Evolutionary conservation across 345 rosid species (phyloP).

Genomic region (Carallia brachiata): DNA sequence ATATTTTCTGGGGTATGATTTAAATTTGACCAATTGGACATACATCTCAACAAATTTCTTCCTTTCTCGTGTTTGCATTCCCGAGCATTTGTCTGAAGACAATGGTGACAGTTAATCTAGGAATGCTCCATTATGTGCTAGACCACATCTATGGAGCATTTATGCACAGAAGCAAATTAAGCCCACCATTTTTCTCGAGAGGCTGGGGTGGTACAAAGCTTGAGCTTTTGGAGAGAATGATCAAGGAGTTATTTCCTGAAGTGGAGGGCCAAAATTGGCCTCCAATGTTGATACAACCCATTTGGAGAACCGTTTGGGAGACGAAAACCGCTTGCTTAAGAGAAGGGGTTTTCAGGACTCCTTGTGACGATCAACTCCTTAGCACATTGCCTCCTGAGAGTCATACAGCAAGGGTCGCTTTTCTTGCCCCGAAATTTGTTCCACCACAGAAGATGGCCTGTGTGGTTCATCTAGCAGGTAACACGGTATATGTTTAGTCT

Average conservation of each 20-base stretch:
- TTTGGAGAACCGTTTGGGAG: constrained; percentile 95
- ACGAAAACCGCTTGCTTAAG: constrained; percentile 62
- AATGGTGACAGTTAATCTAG: constrained; percentile 81
- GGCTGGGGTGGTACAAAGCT: constrained; percentile 98
- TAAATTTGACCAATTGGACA: background rate
- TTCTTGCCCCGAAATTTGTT: constrained; percentile 69
- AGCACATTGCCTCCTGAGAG: constrained; percentile 88
- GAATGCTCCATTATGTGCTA: constrained; percentile 83
- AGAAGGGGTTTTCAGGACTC: constrained; percentile 84
- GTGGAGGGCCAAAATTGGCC: constrained; percentile 68
- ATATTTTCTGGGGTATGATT: too few species aligned
- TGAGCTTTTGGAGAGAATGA: constrained; percentile 75
- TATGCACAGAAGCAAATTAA: constrained; percentile 76
- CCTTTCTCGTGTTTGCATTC: constrained; percentile 7
- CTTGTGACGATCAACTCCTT: constrained; percentile 73
- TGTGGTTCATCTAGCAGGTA: constrained; percentile 99
- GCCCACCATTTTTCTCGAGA: constrained; percentile 82
- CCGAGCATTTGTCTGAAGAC: constrained; percentile 13
- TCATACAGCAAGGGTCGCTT: constrained; percentile 80
- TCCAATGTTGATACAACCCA: constrained; percentile 63
- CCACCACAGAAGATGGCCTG: constrained; percentile 89
- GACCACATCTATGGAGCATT: constrained; percentile 94
- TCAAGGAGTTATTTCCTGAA: constrained; percentile 69
- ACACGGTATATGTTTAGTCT: constrained; percentile 1
- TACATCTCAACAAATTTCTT: background rate